Conservation (phyloP, 1,284 basidiomycete species). For the Sanghuangporus weigelae region DNA sequence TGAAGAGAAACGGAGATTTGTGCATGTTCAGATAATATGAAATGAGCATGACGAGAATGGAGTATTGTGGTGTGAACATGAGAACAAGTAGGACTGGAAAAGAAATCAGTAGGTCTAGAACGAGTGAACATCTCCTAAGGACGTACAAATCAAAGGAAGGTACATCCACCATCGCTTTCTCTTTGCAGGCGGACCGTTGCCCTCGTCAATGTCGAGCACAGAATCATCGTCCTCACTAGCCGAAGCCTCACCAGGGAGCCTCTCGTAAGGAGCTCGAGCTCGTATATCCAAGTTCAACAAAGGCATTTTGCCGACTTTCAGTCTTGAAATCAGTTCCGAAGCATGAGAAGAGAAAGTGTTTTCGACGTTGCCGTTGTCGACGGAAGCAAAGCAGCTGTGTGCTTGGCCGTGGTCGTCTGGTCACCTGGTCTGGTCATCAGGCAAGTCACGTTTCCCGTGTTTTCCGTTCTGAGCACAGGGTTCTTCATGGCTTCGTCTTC, state of each 20-base stretch:
- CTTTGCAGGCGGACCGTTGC: constrained; percentile 4
- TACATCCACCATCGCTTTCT: constrained; percentile 18
- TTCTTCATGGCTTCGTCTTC: background rate
- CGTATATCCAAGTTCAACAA: constrained; percentile 8
- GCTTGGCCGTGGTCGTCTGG: background rate
- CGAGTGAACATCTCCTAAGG: background rate
- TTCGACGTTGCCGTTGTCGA: constrained; percentile 4
- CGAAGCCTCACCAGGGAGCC: background rate
- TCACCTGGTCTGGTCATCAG: background rate
- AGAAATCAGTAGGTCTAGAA: background rate
- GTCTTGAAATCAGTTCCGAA: background rate
- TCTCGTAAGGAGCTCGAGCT: constrained; percentile 14
- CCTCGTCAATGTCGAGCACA: constrained; percentile 11
- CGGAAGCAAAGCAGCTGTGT: background rate
- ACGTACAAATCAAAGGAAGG: constrained; percentile 14
- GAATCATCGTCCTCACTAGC: constrained; percentile 17
- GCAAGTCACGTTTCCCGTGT: too few relatives aligned
- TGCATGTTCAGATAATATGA: constrained; percentile 58
- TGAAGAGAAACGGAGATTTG: constrained; percentile 40
- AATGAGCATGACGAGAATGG: constrained; percentile 58
- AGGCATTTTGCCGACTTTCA: constrained; percentile 1
- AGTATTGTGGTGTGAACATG: constrained; percentile 68
- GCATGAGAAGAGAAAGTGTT: background rate
- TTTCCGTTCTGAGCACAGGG: too few relatives aligned
- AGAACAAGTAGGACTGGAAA: constrained; percentile 50